Base-by-base conservation (phyloP, 495 filamentous ascomycete genomes). In the Talaromyces adpressus region DNA sequence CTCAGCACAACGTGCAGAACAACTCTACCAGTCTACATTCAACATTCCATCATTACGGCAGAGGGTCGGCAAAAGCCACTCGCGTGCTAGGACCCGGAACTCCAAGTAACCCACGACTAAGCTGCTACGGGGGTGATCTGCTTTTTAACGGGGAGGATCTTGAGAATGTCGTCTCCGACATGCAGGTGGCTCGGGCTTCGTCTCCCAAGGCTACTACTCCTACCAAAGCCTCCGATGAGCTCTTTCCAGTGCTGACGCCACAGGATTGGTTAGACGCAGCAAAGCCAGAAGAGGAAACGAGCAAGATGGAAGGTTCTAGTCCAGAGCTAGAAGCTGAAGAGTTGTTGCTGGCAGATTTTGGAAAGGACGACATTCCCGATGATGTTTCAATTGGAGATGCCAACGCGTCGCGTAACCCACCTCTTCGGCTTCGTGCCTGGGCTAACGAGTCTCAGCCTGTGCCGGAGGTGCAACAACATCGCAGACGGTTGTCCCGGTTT, bases 201-300 rank as follows among this genome's bases (percentile, higher is more conserved):
- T 58, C 66, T 8, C 22, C 53, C 18, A 72, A 67, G 34, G 64
- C 63, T 27, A 57, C 61, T 32, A 59, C 60, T 3, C 59, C 65
- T 6, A 59, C 4, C 39, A 53, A 8, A 52, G 53, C 1, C 47
- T 53, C 41, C 51, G 64, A 20, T 18, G 63, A 18, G 63, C 63
- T 1, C 27, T 68, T 69, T 3, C 70, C 72, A 4, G 74, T 74
- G 6, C 62, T 79, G 8, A 77, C 75, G 2, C 72, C 78, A 8
- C 73, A 76, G 49, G 78, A 80, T 32, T 80, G 78, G 78, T 53
- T 80, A 57, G 78, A 77, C 30, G 78, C 78, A 18, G 56, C 54
- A n/a, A 64, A 59, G 39, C 25, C 41, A 5, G 53, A 64, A 52
- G 20, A 34, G n/a, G 14, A 25, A 25, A 8, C 16, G 25, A 32